Evolutionary conservation across 257 asterid genomes (phyloP).

Genomic region (Nicotiana paniculata): DNA sequence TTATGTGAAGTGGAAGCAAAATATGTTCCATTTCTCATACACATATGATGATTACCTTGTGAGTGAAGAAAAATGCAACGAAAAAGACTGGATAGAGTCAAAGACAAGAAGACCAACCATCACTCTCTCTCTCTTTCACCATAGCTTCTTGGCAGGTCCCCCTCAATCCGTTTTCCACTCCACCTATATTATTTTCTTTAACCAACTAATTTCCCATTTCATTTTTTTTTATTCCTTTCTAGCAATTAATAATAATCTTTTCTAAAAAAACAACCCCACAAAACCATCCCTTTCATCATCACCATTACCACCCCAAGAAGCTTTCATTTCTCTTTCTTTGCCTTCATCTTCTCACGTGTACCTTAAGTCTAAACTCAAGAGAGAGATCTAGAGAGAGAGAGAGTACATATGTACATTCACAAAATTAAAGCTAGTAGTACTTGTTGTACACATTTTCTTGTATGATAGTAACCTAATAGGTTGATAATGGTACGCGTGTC

Average conservation of each 20-base stretch:
- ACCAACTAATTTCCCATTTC: neutral
- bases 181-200: constrained; percentile 24
- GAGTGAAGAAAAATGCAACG: constrained; percentile 85
- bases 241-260: neutral
- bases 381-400: neutral
- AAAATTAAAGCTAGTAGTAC: neutral
- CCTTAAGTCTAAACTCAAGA: constrained; percentile 19
- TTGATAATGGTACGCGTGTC: constrained; percentile 12
- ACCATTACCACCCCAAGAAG: constrained; percentile 49
- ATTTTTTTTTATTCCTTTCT: neutral
- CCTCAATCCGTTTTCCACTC: constrained; percentile 97
- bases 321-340: constrained; percentile 23
- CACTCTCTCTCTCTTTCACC: constrained; percentile 27
- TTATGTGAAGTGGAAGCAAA: constrained; percentile 99
- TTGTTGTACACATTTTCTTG: constrained; percentile 5
- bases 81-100: constrained; percentile 54
- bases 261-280: constrained; percentile 28
- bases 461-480: neutral
- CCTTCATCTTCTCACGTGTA: constrained; percentile 16
- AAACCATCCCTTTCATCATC: constrained; percentile 41
- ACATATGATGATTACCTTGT: constrained; percentile 77
- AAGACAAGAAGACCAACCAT: constrained; percentile 70
- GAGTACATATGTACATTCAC: neutral
- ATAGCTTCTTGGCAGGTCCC: constrained; percentile 38
- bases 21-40: constrained; percentile 47